phyloP scores from a whole-genome alignment of 805 yeast genomes.

The Metschnikowia bowlesiae region DNA sequence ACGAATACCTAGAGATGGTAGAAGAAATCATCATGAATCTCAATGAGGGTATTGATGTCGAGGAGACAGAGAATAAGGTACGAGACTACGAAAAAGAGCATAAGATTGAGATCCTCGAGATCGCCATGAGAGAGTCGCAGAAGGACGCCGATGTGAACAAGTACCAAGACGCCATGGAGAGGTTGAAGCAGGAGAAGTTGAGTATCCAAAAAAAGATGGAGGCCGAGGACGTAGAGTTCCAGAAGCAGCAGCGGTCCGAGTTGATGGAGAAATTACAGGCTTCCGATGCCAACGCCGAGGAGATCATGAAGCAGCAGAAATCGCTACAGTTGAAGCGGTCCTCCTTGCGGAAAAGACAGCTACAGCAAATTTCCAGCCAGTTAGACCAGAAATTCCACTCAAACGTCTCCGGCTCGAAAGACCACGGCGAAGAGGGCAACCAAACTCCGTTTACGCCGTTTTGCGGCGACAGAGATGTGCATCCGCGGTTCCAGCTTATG shows the following conservation, averaged over 20 bases:
- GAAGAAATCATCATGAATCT: conserved; percentile 79
- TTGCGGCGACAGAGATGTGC: conserved; percentile 74
- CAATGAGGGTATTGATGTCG: conserved; percentile 64
- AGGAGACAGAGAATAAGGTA: conserved; percentile 60
- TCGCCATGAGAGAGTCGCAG: conserved; percentile 62
- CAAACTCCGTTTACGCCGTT: conserved; percentile 84
- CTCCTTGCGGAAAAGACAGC: conserved; percentile 57
- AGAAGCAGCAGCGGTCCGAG: conserved; percentile 38
- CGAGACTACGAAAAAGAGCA: conserved; percentile 69
- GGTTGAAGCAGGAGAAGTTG: conserved; percentile 61
- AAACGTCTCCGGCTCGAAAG: conserved; percentile 23
- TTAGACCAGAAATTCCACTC: conserved; percentile 37
- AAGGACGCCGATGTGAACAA: conserved; percentile 61
- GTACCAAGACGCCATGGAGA: conserved; percentile 51
- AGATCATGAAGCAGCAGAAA: conserved; percentile 37
- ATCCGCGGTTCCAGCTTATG: conserved; percentile 47
- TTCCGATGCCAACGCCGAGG: conserved; percentile 33
- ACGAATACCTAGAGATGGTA: conserved; percentile 75
- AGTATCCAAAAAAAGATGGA: conserved; percentile 61
- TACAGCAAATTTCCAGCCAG: conserved; percentile 58
- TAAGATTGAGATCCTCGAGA: conserved; percentile 69
- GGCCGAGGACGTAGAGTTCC: conserved; percentile 37
- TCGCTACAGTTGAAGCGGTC: conserved; percentile 51
- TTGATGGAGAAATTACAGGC: conserved; percentile 36
- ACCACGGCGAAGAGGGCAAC: conserved; percentile 17